Conservation (phyloP, 2,329 filamentous ascomycete species). For the Cercospora beticola region DNA sequence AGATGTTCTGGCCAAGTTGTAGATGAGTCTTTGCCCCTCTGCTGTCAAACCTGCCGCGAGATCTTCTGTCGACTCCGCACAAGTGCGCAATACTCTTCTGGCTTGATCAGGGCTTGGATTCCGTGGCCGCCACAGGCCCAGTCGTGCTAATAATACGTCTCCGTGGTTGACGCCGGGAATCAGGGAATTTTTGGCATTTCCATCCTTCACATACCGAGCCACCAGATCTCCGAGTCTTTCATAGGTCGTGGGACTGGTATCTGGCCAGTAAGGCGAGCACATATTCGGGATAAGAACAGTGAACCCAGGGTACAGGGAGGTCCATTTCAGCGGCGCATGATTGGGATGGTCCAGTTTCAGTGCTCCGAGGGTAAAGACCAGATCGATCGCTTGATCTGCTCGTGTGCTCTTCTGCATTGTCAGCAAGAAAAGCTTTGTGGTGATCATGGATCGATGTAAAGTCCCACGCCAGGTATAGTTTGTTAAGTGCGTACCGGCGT, state of each 20-base stretch:
- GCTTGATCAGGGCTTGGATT: background rate
- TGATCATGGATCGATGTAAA: background rate
- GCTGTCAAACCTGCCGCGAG: too few species aligned
- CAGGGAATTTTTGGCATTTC: background rate
- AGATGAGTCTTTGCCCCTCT: too few species aligned
- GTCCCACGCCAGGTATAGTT: background rate
- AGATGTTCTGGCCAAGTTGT: too few species aligned
- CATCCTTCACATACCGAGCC: background rate
- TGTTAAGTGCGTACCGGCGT: background rate
- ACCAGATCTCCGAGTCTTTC: background rate
- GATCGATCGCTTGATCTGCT: background rate
- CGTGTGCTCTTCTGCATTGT: background rate
- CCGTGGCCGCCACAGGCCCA: background rate
- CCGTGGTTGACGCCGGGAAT: background rate
- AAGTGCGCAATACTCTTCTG: background rate
- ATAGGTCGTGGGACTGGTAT: background rate
- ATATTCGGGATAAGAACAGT: background rate
- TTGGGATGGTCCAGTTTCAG: background rate
- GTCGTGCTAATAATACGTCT: background rate
- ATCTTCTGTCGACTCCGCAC: background rate
- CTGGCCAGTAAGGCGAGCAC: background rate
- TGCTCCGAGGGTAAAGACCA: background rate
- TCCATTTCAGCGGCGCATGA: background rate
- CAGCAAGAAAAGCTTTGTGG: background rate
- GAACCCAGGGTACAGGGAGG: background rate